These are phyloP conservation scores for Dryadomyces quercivorus DNA, from an alignment of 2,329 filamentous ascomycete species.

Conservation along the genomic window DNA sequence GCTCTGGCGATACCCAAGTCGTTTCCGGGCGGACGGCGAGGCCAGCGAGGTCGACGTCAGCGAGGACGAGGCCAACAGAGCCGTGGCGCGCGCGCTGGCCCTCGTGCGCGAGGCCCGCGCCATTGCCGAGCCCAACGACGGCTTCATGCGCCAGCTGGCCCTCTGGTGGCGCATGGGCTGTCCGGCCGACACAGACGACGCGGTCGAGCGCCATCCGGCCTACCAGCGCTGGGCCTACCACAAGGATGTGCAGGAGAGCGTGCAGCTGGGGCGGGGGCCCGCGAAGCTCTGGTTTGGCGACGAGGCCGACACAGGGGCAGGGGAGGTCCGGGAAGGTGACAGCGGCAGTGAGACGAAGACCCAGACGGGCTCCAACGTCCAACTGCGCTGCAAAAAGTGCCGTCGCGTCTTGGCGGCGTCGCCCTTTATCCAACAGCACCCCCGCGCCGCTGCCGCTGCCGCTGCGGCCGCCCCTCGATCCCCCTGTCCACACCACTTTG, in stretches of 20 bases:
- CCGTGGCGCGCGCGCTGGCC: slow-evolving; percentile 50
- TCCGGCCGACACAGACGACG: slow-evolving; percentile 42
- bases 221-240: slow-evolving; percentile 65
- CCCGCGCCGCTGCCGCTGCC: slow-evolving; percentile 3
- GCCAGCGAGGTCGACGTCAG: not conserved
- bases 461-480: slow-evolving; percentile 3
- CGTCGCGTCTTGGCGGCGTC: slow-evolving; percentile 48
- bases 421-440: slow-evolving; percentile 56
- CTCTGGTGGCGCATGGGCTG: slow-evolving; percentile 83
- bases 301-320: slow-evolving; percentile 37
- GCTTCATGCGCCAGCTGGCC: slow-evolving; percentile 81
- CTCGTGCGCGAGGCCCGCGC: slow-evolving; percentile 59
- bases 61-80: slow-evolving; percentile 18
- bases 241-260: slow-evolving; percentile 40
- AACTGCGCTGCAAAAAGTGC: slow-evolving; percentile 86
- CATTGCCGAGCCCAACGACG: slow-evolving; percentile 77
- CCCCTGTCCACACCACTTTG: slow-evolving; percentile 71
- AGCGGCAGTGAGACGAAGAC: not conserved
- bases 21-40: slow-evolving; percentile 24
- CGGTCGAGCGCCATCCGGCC: slow-evolving; percentile 51
- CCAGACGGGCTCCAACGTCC: slow-evolving; percentile 25
- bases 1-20: slow-evolving; percentile 51
- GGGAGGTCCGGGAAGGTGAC: not conserved
- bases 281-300: slow-evolving; percentile 76
- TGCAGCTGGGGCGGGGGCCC: slow-evolving; percentile 68